phyloP scores from a whole-genome alignment of 2,329 filamentous ascomycete species.

The Hymenoscyphus fructigenus region DNA sequence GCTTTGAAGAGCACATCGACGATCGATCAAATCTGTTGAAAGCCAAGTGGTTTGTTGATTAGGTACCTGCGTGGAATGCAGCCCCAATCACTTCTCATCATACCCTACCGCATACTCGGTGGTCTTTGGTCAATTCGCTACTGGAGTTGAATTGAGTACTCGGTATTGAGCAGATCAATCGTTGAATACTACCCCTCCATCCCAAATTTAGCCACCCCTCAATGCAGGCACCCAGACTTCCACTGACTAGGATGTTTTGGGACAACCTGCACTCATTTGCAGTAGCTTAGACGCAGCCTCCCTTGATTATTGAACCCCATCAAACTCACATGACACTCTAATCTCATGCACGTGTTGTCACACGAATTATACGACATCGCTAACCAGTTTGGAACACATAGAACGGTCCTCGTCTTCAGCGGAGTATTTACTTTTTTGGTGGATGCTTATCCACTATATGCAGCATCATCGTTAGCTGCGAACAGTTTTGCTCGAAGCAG shows the following conservation, averaged over 20 bases:
- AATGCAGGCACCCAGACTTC: not conserved
- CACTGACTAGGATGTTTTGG: not conserved
- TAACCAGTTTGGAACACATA: slow-evolving; percentile 40
- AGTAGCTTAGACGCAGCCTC: slow-evolving; percentile 4
- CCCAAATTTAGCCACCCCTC: slow-evolving; percentile 3
- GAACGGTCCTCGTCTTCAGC: slow-evolving; percentile 74
- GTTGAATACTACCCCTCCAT: slow-evolving; percentile 1
- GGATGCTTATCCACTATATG: slow-evolving; percentile 74
- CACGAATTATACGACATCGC: slow-evolving; percentile 26
- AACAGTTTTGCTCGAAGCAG: slow-evolving; percentile 77
- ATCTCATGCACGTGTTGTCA: slow-evolving; percentile 24
- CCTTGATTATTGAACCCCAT: slow-evolving; percentile 12
- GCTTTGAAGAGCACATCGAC: not conserved
- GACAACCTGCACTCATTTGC: slow-evolving; percentile 11
- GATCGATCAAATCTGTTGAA: not conserved
- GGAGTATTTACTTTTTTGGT: slow-evolving; percentile 84
- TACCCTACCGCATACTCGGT: slow-evolving; percentile 4
- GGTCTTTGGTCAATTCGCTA: not conserved
- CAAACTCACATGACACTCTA: slow-evolving; percentile 19
- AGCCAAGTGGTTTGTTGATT: not conserved
- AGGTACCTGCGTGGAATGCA: slow-evolving; percentile 27
- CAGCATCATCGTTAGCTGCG: slow-evolving; percentile 76
- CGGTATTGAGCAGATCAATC: not conserved
- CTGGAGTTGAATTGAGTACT: not conserved
- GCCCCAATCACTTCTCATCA: slow-evolving; percentile 11